Evolutionary conservation across 2,329 filamentous ascomycete genomes (phyloP), one percentile per base, ranked within the genome.

Genomic region (Cercospora brassicicola): DNA sequence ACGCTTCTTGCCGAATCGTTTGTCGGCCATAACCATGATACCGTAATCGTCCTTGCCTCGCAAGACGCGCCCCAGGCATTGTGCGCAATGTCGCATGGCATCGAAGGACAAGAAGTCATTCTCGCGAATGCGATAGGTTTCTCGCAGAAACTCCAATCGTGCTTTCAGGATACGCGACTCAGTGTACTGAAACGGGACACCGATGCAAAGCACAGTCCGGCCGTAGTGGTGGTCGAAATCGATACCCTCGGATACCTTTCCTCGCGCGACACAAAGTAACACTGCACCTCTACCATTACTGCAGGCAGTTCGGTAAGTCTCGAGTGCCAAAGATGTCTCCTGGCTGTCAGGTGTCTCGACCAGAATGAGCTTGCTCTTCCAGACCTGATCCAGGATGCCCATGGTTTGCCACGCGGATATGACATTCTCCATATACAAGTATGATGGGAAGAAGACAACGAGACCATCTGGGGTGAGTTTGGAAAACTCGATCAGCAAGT

Each of bases 151-250:
- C 77, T 99, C 93, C 3, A 99, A 87, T 2, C 95, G 89, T 0
- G 95, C 95, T 82, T 98, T 99, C 56, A 99, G 85, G 68, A 99
- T 99, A 33, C 95, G 89, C 0, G 94, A 98, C 79, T 99, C 95
- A 2, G 96, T 99, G 82, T 99, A 99, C 80, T 99, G 95, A 82
- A 98, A 99, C 0, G 95, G 95, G 0, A 98, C 94, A 51, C 95
- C 95, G 73, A 99, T 97, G 77, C 94, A 97, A 59, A 99, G 79
- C 81, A 99, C 96, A 11, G 94, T 95, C 65, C 95, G 91, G 45
- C 95, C 95, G 79, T 97, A 99, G 76, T 99, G 95, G 77, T 99
- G 95, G 79, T 99, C 95, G 76, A 99, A 99, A 88, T 99, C 95
- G 73, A 99, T 98, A 59, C 96, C 96, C 79, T 99, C 95, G 0